Evolutionary conservation across 1,139 yeast genomes (phyloP).

Genomic region (Yamadazyma taylorii): DNA sequence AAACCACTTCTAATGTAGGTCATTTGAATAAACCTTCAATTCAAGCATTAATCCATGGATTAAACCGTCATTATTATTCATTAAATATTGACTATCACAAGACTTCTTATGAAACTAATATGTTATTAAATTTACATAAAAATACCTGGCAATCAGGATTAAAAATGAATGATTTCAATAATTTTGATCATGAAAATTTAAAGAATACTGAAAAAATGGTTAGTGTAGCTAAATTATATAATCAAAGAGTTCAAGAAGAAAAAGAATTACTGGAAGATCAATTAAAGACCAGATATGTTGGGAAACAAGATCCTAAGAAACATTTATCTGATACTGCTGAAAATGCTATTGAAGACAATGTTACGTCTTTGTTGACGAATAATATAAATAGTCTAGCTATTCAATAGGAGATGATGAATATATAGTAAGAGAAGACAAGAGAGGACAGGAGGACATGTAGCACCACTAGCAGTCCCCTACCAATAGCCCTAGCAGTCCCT

Average conservation of each 20-base stretch:
- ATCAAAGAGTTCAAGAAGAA: slow-evolving; percentile 90
- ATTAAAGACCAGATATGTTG: slow-evolving; percentile 92
- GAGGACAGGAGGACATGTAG: no score
- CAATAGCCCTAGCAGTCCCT: no score
- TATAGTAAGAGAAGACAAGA: not conserved
- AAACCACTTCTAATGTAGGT: slow-evolving; percentile 94
- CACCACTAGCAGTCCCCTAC: no score
- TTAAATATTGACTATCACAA: slow-evolving; percentile 92
- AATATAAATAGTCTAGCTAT: slow-evolving; percentile 86
- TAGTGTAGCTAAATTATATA: slow-evolving; percentile 86
- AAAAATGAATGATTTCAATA: slow-evolving; percentile 72
- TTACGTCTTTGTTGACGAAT: slow-evolving; percentile 82
- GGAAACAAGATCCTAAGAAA: slow-evolving; percentile 98
- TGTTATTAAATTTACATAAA: slow-evolving; percentile 92
- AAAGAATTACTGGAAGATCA: slow-evolving; percentile 85
- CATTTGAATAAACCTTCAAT: slow-evolving; percentile 96
- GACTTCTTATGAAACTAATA: slow-evolving; percentile 88
- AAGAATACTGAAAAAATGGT: slow-evolving; percentile 80
- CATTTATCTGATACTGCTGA: slow-evolving; percentile 92
- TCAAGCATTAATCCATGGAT: slow-evolving; percentile 95
- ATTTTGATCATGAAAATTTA: slow-evolving; percentile 73
- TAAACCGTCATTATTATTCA: slow-evolving; percentile 95
- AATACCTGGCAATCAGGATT: slow-evolving; percentile 96
- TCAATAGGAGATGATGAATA: slow-evolving; percentile 33
- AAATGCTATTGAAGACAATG: slow-evolving; percentile 81